Percentiles rank a stretch among this genome's conserved stretches.
These are phyloP conservation scores for Sutorius australiensis DNA, from an alignment of 768 basidiomycete genomes.

Conservation along the genomic window DNA sequence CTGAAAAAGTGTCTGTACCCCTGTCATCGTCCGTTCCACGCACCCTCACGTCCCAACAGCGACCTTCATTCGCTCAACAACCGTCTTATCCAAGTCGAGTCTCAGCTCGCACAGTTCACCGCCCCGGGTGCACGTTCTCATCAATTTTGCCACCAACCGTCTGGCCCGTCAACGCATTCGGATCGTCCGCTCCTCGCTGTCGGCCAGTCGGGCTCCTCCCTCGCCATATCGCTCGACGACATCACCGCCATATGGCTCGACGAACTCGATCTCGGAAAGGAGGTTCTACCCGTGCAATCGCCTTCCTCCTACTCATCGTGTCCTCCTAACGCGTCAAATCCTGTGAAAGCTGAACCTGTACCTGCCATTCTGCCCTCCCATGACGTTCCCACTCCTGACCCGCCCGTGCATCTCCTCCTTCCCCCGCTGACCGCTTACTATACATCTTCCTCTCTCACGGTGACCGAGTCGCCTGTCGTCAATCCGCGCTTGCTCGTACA, in stretches of 20 bases:
- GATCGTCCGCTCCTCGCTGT: constrained; percentile 37
- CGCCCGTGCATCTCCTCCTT: constrained; percentile 20
- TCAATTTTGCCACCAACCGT: constrained; percentile 11
- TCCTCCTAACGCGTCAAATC: constrained; percentile 10
- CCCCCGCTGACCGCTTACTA: constrained; percentile 21
- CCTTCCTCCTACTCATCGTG: constrained; percentile 15
- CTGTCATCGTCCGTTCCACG: neutral
- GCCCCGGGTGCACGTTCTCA: constrained; percentile 29
- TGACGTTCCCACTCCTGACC: constrained; percentile 14
- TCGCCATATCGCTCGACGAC: constrained; percentile 55
- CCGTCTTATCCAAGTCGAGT: constrained; percentile 68
- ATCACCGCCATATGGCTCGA: constrained; percentile 58
- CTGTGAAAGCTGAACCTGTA: constrained; percentile 37
- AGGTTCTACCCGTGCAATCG: constrained; percentile 20
- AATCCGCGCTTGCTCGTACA: constrained; percentile 36
- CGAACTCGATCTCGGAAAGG: constrained; percentile 42
- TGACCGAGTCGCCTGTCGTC: constrained; percentile 29
- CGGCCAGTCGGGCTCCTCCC: constrained; percentile 40
- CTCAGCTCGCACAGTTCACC: constrained; percentile 48
- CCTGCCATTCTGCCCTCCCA: constrained; percentile 24
- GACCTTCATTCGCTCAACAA: constrained; percentile 84
- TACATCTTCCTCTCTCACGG: constrained; percentile 21
- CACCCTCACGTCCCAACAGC: constrained; percentile 30
- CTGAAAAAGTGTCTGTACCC: constrained; percentile 72
- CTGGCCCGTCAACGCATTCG: constrained; percentile 7